phyloP scores from a whole-genome alignment of 805 yeast species.

The Monosporozyma aerobia region DNA sequence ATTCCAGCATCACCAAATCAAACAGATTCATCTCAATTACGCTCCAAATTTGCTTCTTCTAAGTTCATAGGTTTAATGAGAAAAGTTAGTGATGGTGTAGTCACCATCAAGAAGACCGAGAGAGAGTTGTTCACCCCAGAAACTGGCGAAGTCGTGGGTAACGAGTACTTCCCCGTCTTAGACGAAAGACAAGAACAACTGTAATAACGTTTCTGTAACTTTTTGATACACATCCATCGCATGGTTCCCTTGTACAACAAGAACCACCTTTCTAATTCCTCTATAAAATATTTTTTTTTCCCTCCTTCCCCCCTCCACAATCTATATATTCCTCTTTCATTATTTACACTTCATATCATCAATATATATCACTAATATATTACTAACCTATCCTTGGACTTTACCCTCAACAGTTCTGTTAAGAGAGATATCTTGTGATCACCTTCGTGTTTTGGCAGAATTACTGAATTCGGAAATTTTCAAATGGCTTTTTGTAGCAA shows the following conservation, averaged over 20 bases:
- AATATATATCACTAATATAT: too few species aligned
- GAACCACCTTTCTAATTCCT: background rate
- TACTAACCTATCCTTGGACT: too few species aligned
- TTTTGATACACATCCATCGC: background rate
- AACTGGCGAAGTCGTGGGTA: conserved; percentile 22
- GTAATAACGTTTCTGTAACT: background rate
- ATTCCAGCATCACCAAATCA: conserved; percentile 6
- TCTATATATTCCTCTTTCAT: too few species aligned
- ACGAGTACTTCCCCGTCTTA: conserved; percentile 19
- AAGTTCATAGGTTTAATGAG: conserved; percentile 26
- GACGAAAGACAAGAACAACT: conserved; percentile 5
- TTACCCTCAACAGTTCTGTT: background rate
- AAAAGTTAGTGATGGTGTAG: conserved; percentile 24
- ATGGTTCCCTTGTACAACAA: background rate
- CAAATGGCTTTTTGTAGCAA: background rate
- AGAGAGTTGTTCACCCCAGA: conserved; percentile 18
- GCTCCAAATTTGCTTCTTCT: conserved; percentile 16
- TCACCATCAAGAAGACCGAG: conserved; percentile 14
- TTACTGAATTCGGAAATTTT: background rate
- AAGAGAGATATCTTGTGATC: background rate
- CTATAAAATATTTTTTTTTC: too few species aligned
- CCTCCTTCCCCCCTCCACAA: too few species aligned
- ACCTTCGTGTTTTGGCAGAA: background rate
- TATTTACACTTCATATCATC: too few species aligned
- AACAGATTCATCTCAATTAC: background rate